Conservation (phyloP, 805 yeast species). For the Cyberlindnera meyerae region DNA sequence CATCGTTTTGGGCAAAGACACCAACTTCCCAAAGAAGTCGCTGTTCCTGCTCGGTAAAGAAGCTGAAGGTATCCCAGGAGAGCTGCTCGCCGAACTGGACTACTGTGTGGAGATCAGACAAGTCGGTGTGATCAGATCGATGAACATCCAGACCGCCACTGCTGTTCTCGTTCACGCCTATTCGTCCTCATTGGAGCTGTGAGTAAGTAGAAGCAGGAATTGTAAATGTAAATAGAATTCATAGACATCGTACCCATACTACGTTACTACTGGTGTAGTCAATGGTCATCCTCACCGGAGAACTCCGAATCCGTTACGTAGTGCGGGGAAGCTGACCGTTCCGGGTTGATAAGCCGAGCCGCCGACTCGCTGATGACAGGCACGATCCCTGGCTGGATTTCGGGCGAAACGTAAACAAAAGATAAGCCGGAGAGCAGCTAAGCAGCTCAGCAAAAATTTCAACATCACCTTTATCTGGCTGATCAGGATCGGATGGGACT, state of each 20-base stretch:
- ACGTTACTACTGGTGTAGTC: too few relatives aligned
- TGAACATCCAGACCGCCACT: slow-evolving; percentile 96
- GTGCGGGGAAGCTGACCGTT: neutral
- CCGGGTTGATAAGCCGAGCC: neutral
- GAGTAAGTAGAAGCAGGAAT: too few relatives aligned
- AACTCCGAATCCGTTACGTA: too few relatives aligned
- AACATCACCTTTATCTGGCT: too few relatives aligned
- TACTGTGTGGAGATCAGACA: slow-evolving; percentile 88
- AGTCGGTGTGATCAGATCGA: slow-evolving; percentile 85
- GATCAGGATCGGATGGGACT: too few relatives aligned
- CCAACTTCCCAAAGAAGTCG: slow-evolving; percentile 75
- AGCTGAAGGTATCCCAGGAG: slow-evolving; percentile 88
- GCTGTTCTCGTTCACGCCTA: slow-evolving; percentile 93
- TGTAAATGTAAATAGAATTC: too few relatives aligned
- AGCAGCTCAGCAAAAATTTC: too few relatives aligned
- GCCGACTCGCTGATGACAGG: too few relatives aligned
- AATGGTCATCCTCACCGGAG: too few relatives aligned
- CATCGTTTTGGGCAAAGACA: slow-evolving; percentile 55
- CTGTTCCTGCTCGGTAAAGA: slow-evolving; percentile 80
- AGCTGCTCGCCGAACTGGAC: slow-evolving; percentile 74
- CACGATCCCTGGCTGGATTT: neutral
- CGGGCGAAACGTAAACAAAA: neutral
- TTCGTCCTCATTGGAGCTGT: slow-evolving; percentile 31
- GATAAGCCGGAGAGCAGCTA: neutral
- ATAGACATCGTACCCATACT: too few relatives aligned